Evolutionary conservation across 805 yeast species (phyloP).

Genomic region (Monosporozyma yasuniensis): DNA sequence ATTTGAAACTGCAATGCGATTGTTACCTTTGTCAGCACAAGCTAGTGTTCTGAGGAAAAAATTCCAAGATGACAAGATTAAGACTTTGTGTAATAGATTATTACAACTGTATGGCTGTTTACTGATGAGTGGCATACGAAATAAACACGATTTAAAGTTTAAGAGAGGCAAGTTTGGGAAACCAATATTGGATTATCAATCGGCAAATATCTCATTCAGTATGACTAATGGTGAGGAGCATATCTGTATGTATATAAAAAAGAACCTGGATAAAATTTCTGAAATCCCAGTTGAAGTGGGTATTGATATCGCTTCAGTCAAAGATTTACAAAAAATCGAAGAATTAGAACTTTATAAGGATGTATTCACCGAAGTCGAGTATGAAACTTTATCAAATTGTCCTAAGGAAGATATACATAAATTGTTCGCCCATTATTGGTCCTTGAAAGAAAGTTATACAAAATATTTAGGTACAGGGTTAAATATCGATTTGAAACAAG

Average conservation of each 20-base stretch:
- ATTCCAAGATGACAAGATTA: slow-evolving; percentile 27
- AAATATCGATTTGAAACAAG: slow-evolving; percentile 26
- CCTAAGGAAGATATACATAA: slow-evolving; percentile 8
- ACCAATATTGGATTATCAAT: slow-evolving; percentile 34
- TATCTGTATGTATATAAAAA: slow-evolving; percentile 37
- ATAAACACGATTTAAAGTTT: slow-evolving; percentile 18
- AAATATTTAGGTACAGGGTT: slow-evolving; percentile 60
- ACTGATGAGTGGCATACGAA: slow-evolving; percentile 5
- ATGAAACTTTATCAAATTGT: slow-evolving; percentile 18
- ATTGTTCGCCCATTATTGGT: slow-evolving; percentile 58
- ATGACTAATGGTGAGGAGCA: slow-evolving; percentile 49
- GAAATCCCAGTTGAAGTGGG: slow-evolving; percentile 30
- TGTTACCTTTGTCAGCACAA: slow-evolving; percentile 37
- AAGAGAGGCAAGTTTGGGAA: slow-evolving; percentile 43
- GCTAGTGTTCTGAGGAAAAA: slow-evolving; percentile 34
- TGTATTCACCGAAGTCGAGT: slow-evolving; percentile 36
- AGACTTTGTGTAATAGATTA: slow-evolving; percentile 38
- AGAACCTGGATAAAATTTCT: slow-evolving; percentile 11
- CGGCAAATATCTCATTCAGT: slow-evolving; percentile 37
- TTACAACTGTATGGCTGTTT: slow-evolving; percentile 38
- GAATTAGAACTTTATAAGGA: slow-evolving; percentile 33
- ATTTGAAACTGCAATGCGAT: slow-evolving; percentile 43
- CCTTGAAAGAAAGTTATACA: slow-evolving; percentile 68
- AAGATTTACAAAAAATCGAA: slow-evolving; percentile 11
- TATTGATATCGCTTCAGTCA: slow-evolving; percentile 38